Base-by-base conservation (phyloP, 2,329 filamentous ascomycete genomes). In the Scleromitrula shiraiana region DNA sequence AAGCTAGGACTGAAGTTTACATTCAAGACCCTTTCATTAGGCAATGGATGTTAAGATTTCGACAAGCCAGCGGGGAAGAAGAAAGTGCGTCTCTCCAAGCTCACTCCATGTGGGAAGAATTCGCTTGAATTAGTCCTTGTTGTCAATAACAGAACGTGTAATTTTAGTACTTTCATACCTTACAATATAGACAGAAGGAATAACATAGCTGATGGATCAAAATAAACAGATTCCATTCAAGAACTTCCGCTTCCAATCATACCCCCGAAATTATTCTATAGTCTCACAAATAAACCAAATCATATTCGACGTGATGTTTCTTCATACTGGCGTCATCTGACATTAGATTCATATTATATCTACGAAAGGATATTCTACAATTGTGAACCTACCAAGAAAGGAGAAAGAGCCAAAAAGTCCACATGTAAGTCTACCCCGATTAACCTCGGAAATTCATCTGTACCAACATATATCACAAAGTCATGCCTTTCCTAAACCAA, bases 1-100 rank as follows among this genome's bases (percentile, higher is more conserved):
- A 52, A 1, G 57, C 57, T 1, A 37, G 35, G 35, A 37, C 35
- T 2, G 35, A 37, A 8, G 35, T 19, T 17, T 37, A 37, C 19
- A 19, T 37, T 37, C 2, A 15, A 19, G 35, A 37, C 19, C 35
- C n/a, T 7, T 7, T 19, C 5, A 19, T 23, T 10, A 37, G 35
- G 20, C n/a, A 37, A 17, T 19, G 20, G 15, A 37, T 37, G 35
- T 19, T 37, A 5, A 19, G 15, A 7, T 37, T 37, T 19, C n/a
- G 2, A 12, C 35, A 37, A 17, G 35, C 35, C 10, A 37, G 35
- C 19, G 35, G 35, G 6, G 19, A 8, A 17, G 35, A 37, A 19
- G 17, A 37, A 22, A 37, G 35, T 37, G 35, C 35, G 35, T 37
- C 35, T 19, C 12, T 23, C 19, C 35, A 9, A 14, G 35, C 35